Evolutionary conservation across 1,284 basidiomycete species (phyloP), one percentile per base, ranked within the genome.

Genomic region (Fomitopsis pinicola): DNA sequence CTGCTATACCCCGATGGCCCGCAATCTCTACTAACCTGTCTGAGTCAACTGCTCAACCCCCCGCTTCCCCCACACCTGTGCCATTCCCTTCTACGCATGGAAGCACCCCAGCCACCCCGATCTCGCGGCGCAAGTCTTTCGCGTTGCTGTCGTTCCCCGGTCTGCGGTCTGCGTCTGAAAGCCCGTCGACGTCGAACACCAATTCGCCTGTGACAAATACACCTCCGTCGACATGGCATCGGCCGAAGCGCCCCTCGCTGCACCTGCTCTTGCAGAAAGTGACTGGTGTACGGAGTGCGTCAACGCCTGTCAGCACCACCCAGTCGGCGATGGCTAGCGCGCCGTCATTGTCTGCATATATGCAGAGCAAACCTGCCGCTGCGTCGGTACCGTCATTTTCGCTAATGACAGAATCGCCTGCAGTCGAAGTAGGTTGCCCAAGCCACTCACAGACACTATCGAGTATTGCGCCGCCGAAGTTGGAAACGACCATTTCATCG

Each of bases 401-500:
- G 78, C 7, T 60, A 75, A 19, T 78, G 77, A 5, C 77, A 78
- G 33, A 74, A 76, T 26, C 58, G 61, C 52, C 52, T 12, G 19
- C 52, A 7, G 52, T 54, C 12, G 35, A 38, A n/a, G 52, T 15
- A 15, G 48, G 28, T 14, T 9, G 19, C 14, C 19, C 38, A 8
- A 14, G 38, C 14, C 38, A 40, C 38, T 10, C 12, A 8, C 38
- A 36, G 8, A 54, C 52, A 35, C 19, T 54, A 30, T 36, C 68
- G 26, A 74, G 72, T 57, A 63, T 78, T 12, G 80, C 83, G 12
- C 82, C 83, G 12, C 82, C 83, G 17, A 72, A 80, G 35, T 71
- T 86, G 33, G 79, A 83, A 63, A 83, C 80, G 7, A 68, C 77
- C 22, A 82, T 86, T 64, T 81, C 83, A 33, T 77, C 75, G 3